Percentiles rank a stretch among this genome's conserved stretches.
These are phyloP conservation scores for Xerocomellus amylosporus DNA, from an alignment of 768 basidiomycete species.

Conservation along the genomic window DNA sequence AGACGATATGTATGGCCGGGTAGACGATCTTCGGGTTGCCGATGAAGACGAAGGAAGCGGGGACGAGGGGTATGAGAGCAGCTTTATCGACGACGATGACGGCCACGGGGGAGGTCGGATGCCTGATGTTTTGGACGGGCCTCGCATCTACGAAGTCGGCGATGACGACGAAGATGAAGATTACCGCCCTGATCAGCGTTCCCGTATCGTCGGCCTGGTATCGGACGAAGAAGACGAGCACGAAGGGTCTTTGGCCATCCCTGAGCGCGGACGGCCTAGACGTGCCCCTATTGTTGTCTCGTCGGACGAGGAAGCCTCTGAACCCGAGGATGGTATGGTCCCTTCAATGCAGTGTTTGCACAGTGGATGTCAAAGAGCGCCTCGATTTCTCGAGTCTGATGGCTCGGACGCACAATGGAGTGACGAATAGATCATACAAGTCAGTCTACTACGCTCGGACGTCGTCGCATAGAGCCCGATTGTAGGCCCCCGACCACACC, in stretches of 20 bases:
- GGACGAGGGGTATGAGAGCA: constrained; percentile 47
- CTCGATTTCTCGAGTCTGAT: constrained; percentile 21
- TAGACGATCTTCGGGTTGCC: constrained; percentile 1
- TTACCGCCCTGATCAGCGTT: neutral
- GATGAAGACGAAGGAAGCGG: constrained; percentile 25
- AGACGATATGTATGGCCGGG: constrained; percentile 1
- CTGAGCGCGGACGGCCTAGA: neutral
- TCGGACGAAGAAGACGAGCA: constrained; percentile 14
- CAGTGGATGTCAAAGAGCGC: neutral
- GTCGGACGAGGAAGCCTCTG: constrained; percentile 22
- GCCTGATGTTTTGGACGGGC: neutral
- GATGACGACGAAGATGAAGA: constrained; percentile 15
- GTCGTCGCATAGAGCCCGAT: too few species aligned
- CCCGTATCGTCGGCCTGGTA: neutral
- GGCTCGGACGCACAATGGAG: constrained; percentile 15
- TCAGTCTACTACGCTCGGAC: neutral
- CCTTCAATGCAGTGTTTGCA: neutral
- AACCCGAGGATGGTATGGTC: neutral
- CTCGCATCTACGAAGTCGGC: constrained; percentile 27
- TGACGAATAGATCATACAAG: constrained; percentile 2
- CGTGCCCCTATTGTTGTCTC: neutral
- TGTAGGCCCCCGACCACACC: too few species aligned
- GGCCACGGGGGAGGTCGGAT: constrained; percentile 7
- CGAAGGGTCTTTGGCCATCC: neutral
- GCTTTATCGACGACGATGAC: constrained; percentile 55